Conservation (phyloP, 2,329 filamentous ascomycete species). For the Eutypella sp. region DNA sequence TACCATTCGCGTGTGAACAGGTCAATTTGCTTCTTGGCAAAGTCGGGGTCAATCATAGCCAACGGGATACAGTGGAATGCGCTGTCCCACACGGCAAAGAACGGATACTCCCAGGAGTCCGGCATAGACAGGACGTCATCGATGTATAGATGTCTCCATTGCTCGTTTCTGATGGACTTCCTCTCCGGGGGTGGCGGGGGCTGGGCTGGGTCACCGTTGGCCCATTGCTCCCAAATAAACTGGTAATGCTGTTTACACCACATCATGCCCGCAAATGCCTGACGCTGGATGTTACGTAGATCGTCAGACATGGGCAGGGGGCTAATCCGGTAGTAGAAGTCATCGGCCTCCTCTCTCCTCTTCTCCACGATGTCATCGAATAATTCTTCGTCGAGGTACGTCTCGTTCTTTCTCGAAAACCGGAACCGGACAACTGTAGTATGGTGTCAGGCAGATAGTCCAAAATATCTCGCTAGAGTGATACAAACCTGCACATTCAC, state of each 20-base stretch:
- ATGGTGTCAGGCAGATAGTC: constrained; percentile 7
- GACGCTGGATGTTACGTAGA: constrained; percentile 87
- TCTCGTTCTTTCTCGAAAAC: constrained; percentile 68
- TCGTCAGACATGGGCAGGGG: constrained; percentile 92
- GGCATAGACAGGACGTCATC: constrained; percentile 97
- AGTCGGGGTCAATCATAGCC: constrained; percentile 96
- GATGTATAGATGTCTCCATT: constrained; percentile 93
- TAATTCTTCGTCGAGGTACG: constrained; percentile 84
- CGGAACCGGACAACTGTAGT: constrained; percentile 78
- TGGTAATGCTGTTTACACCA: constrained; percentile 98
- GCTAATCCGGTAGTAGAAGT: constrained; percentile 92
- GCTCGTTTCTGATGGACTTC: constrained; percentile 75
- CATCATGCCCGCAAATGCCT: constrained; percentile 94
- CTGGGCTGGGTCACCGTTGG: constrained; percentile 84
- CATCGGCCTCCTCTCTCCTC: constrained; percentile 83
- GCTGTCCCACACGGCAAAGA: constrained; percentile 96
- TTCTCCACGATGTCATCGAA: constrained; percentile 89
- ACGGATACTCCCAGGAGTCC: constrained; percentile 97
- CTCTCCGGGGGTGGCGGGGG: constrained; percentile 77
- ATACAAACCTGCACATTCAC: constrained; percentile 79
- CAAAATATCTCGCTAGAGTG: constrained; percentile 37
- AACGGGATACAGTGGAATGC: constrained; percentile 95
- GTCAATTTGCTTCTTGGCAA: constrained; percentile 96
- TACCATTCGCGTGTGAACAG: constrained; percentile 97
- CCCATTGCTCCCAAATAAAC: constrained; percentile 98